Base-by-base conservation (phyloP, 805 yeast species). In the Priceomyces fermenticarens region DNA sequence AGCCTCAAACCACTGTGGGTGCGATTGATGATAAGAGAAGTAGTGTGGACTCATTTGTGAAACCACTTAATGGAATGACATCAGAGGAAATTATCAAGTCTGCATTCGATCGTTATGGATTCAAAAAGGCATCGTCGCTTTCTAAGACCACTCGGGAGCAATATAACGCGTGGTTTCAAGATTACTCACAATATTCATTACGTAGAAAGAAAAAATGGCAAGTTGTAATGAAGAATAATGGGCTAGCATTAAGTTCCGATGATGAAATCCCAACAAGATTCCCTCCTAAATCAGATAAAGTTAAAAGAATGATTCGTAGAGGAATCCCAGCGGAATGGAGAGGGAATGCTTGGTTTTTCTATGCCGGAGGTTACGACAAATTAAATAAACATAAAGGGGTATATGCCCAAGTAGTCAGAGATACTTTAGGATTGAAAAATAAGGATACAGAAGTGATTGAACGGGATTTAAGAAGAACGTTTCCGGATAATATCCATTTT, bases 251-350 rank as follows among this genome's bases (percentile, higher is more conserved):
- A 35, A 79, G 73, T 27, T 25, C 36, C 1, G 63, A 60, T 5
- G 44, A 57, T 8, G 30, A 36, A 1, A 43, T 48, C 7, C 93
- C 95, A 1, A 64, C 70, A 0, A 61, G 88, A 47, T 88, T 84
- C 49, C 96, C 96, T 0, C 80, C 91, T 1, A 77, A 76, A 45
- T 83, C 89, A 3, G 90, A 83, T 43, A 88, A 85, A 50, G 70
- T 88, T 47, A 84, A 85, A 54, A 75, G 95, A 43, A 83, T 87
- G 53, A 79, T 93, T 10, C 75, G 97, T 41, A 86, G 86, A 58
- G 99, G 99, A 10, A 83, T 91, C 9, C 98, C 99, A 0, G 90
- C 96, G 0, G 97, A 88, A 57, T 91, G 97, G 97, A 71, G 99
- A 49, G 99, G 99, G 1, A 78, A 79, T 49, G 97, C 97, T 0